These are phyloP conservation scores for Physcomitrium patens DNA, from an alignment of 225 moss, liverwort and hornwort species.

Conservation along the genomic window DNA sequence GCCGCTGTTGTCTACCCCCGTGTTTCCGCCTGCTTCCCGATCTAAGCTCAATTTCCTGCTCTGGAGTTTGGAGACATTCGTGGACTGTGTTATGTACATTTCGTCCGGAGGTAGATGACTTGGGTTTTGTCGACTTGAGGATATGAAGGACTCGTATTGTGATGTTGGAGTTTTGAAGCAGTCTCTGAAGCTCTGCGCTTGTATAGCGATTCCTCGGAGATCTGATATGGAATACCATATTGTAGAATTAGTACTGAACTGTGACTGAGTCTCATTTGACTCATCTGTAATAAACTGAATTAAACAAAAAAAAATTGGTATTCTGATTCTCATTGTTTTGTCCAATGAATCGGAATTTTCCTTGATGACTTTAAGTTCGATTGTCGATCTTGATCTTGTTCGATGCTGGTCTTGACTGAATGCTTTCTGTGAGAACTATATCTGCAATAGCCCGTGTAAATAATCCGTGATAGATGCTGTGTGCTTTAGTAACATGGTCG, in stretches of 20 bases:
- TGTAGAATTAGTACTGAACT: not conserved
- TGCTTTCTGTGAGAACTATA: too few species aligned
- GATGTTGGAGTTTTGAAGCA: not conserved
- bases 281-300: not conserved
- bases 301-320: not conserved
- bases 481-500: too few species aligned
- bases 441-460: too few species aligned
- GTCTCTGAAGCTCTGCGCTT: not conserved
- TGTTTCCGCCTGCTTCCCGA: slow-evolving; percentile 46
- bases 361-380: too few species aligned
- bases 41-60: slow-evolving; percentile 4
- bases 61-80: too few species aligned
- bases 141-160: not conserved
- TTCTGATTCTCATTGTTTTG: not conserved
- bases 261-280: not conserved
- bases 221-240: not conserved
- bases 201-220: not conserved
- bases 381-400: too few species aligned
- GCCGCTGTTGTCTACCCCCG: slow-evolving; percentile 56
- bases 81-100: too few species aligned
- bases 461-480: too few species aligned
- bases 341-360: too few species aligned
- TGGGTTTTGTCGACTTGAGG: not conserved
- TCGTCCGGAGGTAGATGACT: not conserved
- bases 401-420: too few species aligned